A percentile compares a stretch with the other conserved stretches of the same genome.
These are phyloP conservation scores for Trichoderma erinaceum DNA, from an alignment of 495 filamentous ascomycete species.

Conservation along the genomic window DNA sequence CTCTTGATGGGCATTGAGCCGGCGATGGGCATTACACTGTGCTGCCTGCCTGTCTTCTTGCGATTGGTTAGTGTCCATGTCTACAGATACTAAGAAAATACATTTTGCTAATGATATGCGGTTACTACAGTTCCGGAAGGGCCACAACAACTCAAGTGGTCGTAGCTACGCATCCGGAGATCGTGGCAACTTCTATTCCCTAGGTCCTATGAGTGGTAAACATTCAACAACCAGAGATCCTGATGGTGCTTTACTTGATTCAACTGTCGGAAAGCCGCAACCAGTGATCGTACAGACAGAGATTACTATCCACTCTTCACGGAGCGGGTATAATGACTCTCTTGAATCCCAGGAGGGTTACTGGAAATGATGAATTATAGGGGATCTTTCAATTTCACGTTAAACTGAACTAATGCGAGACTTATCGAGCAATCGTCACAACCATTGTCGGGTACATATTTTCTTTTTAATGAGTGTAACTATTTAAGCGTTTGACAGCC, in stretches of 20 bases:
- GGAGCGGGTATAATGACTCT: constrained; percentile 3
- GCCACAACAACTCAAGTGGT: neutral
- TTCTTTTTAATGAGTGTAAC: too few species aligned
- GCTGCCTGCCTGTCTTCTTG: constrained; percentile 7
- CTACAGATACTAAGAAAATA: too few species aligned
- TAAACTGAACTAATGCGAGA: neutral
- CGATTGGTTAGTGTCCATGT: constrained; percentile 12
- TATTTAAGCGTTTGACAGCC: too few species aligned
- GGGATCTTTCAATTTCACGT: neutral
- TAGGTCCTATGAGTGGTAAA: constrained; percentile 3
- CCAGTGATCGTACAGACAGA: constrained; percentile 14
- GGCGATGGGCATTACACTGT: constrained; percentile 15
- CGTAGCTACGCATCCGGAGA: constrained; percentile 11
- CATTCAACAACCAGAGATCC: constrained; percentile 12
- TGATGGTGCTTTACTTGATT: constrained; percentile 12
- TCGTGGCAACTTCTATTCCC: constrained; percentile 14
- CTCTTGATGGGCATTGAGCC: constrained; percentile 16
- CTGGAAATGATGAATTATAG: neutral
- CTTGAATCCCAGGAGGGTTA: constrained; percentile 1
- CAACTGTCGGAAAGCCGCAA: constrained; percentile 9
- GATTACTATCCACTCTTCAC: constrained; percentile 14
- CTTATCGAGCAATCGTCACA: neutral
- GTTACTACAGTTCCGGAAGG: constrained; percentile 4
- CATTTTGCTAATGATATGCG: neutral
- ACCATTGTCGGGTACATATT: too few species aligned